Evolutionary conservation across 1,139 yeast species (phyloP).

Genomic region (Pichia sp.): DNA sequence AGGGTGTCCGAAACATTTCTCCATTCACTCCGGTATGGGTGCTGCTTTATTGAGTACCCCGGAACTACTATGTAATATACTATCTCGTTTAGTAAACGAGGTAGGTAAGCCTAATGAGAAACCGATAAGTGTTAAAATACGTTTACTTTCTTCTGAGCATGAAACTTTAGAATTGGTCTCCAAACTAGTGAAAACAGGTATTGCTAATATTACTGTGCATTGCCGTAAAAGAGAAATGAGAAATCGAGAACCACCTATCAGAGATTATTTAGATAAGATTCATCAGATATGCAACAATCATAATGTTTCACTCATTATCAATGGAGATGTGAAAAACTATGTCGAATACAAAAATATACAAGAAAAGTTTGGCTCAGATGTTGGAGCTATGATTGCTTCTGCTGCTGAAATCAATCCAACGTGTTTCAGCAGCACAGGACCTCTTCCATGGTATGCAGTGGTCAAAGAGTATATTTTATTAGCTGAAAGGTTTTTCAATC

Average conservation of each 20-base stretch:
- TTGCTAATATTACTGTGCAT: slow-evolving; percentile 77
- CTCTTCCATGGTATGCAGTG: slow-evolving; percentile 49
- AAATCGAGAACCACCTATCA: slow-evolving; percentile 72
- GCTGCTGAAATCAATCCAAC: slow-evolving; percentile 84
- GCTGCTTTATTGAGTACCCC: slow-evolving; percentile 85
- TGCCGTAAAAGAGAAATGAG: slow-evolving; percentile 89
- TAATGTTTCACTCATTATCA: slow-evolving; percentile 66
- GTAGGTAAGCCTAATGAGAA: slow-evolving; percentile 73
- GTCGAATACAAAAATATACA: slow-evolving; percentile 51
- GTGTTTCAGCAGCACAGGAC: slow-evolving; percentile 45
- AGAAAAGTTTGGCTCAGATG: slow-evolving; percentile 41
- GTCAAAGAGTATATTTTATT: slow-evolving; percentile 50
- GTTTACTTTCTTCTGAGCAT: slow-evolving; percentile 57
- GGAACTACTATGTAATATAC: slow-evolving; percentile 61
- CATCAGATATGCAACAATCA: slow-evolving; percentile 55
- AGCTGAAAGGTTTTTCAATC: slow-evolving; percentile 52
- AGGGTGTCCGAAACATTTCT: slow-evolving; percentile 89
- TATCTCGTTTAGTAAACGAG: slow-evolving; percentile 58
- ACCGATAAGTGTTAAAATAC: slow-evolving; percentile 87
- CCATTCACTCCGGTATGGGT: slow-evolving; percentile 91
- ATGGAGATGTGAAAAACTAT: slow-evolving; percentile 63
- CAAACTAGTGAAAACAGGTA: slow-evolving; percentile 70
- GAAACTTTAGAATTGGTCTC: slow-evolving; percentile 58
- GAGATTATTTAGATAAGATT: slow-evolving; percentile 57
- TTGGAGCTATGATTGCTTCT: slow-evolving; percentile 92